Evolutionary conservation across 495 filamentous ascomycete species (phyloP).

Genomic region (Viridothelium virens): DNA sequence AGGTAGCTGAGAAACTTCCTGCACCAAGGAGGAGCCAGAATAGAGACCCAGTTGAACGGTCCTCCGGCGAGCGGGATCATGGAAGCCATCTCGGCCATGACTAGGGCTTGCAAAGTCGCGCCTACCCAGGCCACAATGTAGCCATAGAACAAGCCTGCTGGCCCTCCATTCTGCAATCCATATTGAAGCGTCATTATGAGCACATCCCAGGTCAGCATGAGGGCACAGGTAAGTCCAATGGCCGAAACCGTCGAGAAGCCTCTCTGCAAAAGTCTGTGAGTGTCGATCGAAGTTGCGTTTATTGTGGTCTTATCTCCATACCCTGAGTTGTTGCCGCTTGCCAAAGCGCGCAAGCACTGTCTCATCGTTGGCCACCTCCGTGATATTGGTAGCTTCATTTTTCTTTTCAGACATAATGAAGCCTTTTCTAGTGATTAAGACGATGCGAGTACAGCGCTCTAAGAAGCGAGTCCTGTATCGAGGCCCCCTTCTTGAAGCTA

Average conservation of each 20-base stretch:
- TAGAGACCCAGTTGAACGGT: slow-evolving; percentile 20
- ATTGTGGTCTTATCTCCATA: not conserved
- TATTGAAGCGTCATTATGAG: slow-evolving; percentile 9
- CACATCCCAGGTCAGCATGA: not conserved
- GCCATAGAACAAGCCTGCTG: slow-evolving; percentile 29
- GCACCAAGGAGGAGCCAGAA: slow-evolving; percentile 16
- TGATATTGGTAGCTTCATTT: not conserved
- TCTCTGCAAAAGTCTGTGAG: slow-evolving; percentile 1
- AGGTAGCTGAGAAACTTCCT: slow-evolving; percentile 23
- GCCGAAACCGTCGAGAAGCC: slow-evolving; percentile 9
- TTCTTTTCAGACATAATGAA: slow-evolving; percentile 1
- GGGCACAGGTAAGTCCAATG: slow-evolving; percentile 12
- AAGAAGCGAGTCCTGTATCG: not conserved
- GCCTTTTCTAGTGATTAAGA: not conserved
- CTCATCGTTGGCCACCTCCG: slow-evolving; percentile 2
- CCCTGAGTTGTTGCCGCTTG: slow-evolving; percentile 17
- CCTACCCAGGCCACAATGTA: slow-evolving; percentile 24
- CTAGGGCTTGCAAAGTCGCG: slow-evolving; percentile 22
- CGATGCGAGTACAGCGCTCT: not conserved
- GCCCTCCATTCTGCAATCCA: slow-evolving; percentile 28
- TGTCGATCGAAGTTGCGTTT: slow-evolving; percentile 8
- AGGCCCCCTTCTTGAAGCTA: not conserved
- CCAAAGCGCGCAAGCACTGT: slow-evolving; percentile 10
- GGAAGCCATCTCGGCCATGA: slow-evolving; percentile 31
- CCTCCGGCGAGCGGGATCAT: slow-evolving; percentile 23